These are phyloP conservation scores for Boletus fagicola DNA, from an alignment of 768 basidiomycete genomes.

Conservation along the genomic window DNA sequence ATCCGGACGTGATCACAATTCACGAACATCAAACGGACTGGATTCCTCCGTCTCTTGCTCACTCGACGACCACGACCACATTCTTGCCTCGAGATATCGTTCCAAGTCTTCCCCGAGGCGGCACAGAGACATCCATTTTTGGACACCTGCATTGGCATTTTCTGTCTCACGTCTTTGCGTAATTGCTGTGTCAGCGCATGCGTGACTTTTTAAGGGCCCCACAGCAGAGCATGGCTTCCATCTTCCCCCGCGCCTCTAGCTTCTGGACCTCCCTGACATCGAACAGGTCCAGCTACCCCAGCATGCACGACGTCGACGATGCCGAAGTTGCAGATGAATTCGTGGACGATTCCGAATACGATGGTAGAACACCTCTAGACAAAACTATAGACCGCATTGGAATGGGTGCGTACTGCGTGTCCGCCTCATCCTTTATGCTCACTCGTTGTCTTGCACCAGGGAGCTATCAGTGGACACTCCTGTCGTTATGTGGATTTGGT, in stretches of 20 bases:
- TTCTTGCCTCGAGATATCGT: background rate
- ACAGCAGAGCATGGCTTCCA: slow-evolving; percentile 35
- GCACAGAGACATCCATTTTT: background rate
- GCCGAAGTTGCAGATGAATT: slow-evolving; percentile 27
- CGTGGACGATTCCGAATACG: slow-evolving; percentile 30
- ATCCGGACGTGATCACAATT: background rate
- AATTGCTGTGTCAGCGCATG: background rate
- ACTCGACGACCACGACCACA: background rate
- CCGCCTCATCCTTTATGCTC: background rate
- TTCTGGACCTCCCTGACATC: slow-evolving; percentile 42
- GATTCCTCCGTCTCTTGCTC: background rate
- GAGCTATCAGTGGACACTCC: slow-evolving; percentile 77
- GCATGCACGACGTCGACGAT: slow-evolving; percentile 37
- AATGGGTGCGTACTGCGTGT: slow-evolving; percentile 56
- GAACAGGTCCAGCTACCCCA: slow-evolving; percentile 37
- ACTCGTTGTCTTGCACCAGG: slow-evolving; percentile 33
- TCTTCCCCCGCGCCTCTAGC: slow-evolving; percentile 47
- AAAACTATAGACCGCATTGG: slow-evolving; percentile 88
- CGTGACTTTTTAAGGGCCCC: background rate
- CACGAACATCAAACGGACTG: background rate
- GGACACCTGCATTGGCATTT: background rate
- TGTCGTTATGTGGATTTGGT: slow-evolving; percentile 89
- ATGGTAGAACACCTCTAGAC: slow-evolving; percentile 64
- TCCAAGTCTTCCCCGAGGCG: background rate
- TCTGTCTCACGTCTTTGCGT: slow-evolving; percentile 12